Evolutionary conservation across 2,329 filamentous ascomycete species (phyloP), one percentile per base, ranked within the genome.

Genomic region (Penicillium nordicum): DNA sequence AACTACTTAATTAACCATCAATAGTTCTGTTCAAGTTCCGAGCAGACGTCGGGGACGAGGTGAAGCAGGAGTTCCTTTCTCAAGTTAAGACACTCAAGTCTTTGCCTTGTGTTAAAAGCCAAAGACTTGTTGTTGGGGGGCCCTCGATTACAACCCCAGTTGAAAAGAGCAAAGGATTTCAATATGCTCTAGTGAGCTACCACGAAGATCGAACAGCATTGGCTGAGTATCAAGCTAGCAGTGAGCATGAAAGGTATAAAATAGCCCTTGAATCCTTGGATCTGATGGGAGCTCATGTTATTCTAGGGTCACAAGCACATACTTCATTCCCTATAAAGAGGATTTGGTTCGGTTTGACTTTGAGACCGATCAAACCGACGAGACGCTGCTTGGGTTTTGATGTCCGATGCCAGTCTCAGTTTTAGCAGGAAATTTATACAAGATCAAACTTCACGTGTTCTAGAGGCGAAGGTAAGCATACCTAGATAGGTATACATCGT

Each of bases 311-410:
- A 83, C 81, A 0, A 77, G 73, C 30, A 76, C 73, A 4, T 80
- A 79, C 49, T 68, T 84, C 8, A 82, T 78, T 68, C 81, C 81
- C 0, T 84, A 75, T 61, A 79, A 78, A 18, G 80, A 84, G 49
- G 80, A 83, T 54, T 67, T 84, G 1, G 74, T 75, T 16, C 71
- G 81, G 18, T 84, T 83, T 62, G 82, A 84, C 60, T 83, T 84
- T 59, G 80, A 84, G 50, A 68, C 71, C 1, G 67, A 70, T 29
- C 52, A 49, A 6, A 63, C 53, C 52, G 77, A 81, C 23, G 74
- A 76, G 43, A 27, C 50, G 3, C 40, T 63, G 25, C 52, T 63
- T 27, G 62, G 63, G 16, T 59, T 63, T 53, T 55, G 38, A 53
- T 29, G 25, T 18, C 4, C 45, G 16, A 12, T 44, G 4, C 11